Conservation (phyloP, 805 yeast species). For the Starmerella vaccinii region DNA sequence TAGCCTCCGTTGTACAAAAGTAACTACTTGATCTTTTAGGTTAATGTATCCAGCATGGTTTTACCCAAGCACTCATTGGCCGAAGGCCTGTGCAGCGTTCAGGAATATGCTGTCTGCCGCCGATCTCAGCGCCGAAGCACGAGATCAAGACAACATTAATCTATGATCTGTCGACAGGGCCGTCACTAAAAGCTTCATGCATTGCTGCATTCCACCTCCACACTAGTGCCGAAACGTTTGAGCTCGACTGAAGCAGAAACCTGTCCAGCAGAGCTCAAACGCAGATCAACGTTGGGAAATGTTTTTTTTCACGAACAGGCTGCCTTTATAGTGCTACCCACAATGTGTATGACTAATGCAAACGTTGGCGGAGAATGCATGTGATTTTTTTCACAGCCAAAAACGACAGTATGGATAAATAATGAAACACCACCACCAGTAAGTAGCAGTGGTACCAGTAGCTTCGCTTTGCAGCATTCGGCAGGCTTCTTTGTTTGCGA, state of each 20-base stretch:
- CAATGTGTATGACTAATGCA: neutral
- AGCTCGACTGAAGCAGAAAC: conserved; percentile 17
- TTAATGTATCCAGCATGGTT: conserved; percentile 97
- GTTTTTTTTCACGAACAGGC: conserved; percentile 6
- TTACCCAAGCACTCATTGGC: conserved; percentile 96
- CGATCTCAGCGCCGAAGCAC: conserved; percentile 47
- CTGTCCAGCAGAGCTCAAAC: conserved; percentile 18
- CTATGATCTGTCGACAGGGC: conserved; percentile 97
- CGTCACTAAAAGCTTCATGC: conserved; percentile 33
- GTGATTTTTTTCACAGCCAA: conserved; percentile 4
- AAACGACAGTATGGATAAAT: no score
- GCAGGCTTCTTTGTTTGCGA: neutral
- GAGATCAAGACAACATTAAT: conserved; percentile 41
- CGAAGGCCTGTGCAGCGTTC: conserved; percentile 93
- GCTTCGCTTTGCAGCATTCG: neutral
- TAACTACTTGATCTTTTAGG: neutral
- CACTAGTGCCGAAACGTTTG: conserved; percentile 30
- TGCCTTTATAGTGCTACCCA: neutral
- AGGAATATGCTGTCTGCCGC: conserved; percentile 97
- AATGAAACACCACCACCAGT: no score
- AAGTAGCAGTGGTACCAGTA: no score
- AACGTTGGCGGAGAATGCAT: neutral
- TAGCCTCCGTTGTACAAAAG: neutral
- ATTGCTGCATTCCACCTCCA: conserved; percentile 29
- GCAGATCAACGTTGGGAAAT: conserved; percentile 21